Conservation (phyloP, 129 eudicot genomes). For the Flaveria linearis region DNA sequence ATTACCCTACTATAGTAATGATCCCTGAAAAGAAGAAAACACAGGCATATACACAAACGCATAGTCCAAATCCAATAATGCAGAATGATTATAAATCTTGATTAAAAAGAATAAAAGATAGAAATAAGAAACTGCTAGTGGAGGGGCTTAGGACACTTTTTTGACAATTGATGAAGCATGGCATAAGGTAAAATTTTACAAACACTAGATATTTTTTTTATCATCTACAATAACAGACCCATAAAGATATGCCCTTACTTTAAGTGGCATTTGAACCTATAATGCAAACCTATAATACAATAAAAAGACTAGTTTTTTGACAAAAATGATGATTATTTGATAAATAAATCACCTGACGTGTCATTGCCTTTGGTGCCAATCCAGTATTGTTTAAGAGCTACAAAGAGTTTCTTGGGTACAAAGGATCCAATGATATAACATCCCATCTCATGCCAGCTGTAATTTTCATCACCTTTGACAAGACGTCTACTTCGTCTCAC, state of each 20-base stretch:
- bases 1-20: background rate
- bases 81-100: background rate
- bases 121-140: background rate
- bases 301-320: constrained; percentile 21
- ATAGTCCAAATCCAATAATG: constrained; percentile 9
- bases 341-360: constrained; percentile 51
- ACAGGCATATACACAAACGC: background rate
- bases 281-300: constrained; percentile 25
- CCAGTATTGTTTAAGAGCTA: constrained; percentile 79
- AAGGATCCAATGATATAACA: constrained; percentile 64
- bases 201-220: constrained; percentile 22
- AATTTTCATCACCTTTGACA: constrained; percentile 71
- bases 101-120: background rate
- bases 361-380: constrained; percentile 49
- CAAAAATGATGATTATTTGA: constrained; percentile 1
- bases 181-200: constrained; percentile 1
- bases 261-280: constrained; percentile 23
- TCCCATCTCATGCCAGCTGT: constrained; percentile 92
- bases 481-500: constrained; percentile 73
- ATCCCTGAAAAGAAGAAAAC: background rate
- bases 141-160: background rate
- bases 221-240: constrained; percentile 28
- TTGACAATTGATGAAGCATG: background rate
- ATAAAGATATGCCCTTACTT: constrained; percentile 16
- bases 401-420: constrained; percentile 73